Evolutionary conservation across 768 basidiomycete species (phyloP).

Genomic region (Tricholoma sp.): DNA sequence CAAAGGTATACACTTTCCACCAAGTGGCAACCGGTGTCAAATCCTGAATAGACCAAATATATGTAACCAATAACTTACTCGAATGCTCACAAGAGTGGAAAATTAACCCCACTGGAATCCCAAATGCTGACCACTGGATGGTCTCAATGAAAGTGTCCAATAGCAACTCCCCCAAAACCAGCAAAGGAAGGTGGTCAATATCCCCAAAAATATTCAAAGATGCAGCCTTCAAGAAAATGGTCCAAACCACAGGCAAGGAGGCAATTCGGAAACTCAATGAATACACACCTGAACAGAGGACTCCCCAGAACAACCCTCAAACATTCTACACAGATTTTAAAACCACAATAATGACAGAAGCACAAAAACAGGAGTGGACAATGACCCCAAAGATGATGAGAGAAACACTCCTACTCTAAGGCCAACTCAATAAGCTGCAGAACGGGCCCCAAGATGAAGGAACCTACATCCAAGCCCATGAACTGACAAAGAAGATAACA

Average conservation of each 20-base stretch:
- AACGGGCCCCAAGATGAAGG: background rate
- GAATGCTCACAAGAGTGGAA: background rate
- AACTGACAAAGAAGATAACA: background rate
- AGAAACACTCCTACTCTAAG: background rate
- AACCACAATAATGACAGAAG: background rate
- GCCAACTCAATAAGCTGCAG: background rate
- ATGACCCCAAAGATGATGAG: background rate
- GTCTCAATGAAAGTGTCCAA: background rate
- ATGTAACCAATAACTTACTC: background rate
- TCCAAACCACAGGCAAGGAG: background rate
- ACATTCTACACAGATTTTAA: background rate
- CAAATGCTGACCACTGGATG: background rate
- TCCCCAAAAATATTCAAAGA: background rate
- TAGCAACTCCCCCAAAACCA: background rate
- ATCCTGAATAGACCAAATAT: background rate
- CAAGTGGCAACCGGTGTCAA: background rate
- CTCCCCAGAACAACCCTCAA: background rate
- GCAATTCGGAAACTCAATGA: background rate
- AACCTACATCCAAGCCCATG: background rate
- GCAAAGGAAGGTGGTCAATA: background rate
- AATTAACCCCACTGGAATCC: background rate
- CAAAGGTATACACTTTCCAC: background rate
- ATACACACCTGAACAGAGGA: background rate
- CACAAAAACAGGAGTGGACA: background rate
- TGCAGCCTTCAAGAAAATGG: background rate